phyloP scores from a whole-genome alignment of 768 basidiomycete species.

The Pleurotus ostreatus region DNA sequence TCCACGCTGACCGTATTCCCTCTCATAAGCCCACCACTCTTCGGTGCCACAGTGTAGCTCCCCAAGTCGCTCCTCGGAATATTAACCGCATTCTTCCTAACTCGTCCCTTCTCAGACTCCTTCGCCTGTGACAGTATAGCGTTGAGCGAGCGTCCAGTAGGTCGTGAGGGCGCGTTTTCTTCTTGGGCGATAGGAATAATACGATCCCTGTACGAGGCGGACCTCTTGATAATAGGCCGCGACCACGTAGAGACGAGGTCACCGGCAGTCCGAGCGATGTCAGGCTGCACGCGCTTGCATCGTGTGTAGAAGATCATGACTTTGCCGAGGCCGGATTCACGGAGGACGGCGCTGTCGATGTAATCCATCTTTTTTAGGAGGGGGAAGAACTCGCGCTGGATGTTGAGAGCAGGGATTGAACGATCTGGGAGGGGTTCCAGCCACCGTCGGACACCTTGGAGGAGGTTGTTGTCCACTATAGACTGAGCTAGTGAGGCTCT shows the following conservation, averaged over 20 bases:
- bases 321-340: constrained; percentile 86
- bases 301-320: constrained; percentile 95
- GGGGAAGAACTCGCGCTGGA: constrained; percentile 88
- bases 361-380: constrained; percentile 85
- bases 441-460: constrained; percentile 87
- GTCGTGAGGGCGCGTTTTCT: constrained; percentile 27
- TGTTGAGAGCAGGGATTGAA: constrained; percentile 92
- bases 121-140: constrained; percentile 66
- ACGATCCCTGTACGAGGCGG: constrained; percentile 75
- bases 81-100: constrained; percentile 76
- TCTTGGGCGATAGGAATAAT: constrained; percentile 57
- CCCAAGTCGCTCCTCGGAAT: constrained; percentile 77
- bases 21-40: constrained; percentile 48
- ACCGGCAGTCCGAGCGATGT: constrained; percentile 77
- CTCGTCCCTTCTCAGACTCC: constrained; percentile 63
- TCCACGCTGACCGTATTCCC: constrained; percentile 56
- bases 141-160: constrained; percentile 50
- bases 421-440: constrained; percentile 92
- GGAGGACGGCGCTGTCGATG: constrained; percentile 86
- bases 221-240: constrained; percentile 87
- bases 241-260: constrained; percentile 86
- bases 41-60: constrained; percentile 79
- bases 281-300: constrained; percentile 82
- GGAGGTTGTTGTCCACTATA: constrained; percentile 91
- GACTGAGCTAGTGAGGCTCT: constrained; percentile 86